A percentile compares a stretch with the other conserved stretches of the same genome.
These are phyloP conservation scores for Bimuria novae-zelandiae DNA, from an alignment of 2,329 filamentous ascomycete genomes.

Conservation along the genomic window DNA sequence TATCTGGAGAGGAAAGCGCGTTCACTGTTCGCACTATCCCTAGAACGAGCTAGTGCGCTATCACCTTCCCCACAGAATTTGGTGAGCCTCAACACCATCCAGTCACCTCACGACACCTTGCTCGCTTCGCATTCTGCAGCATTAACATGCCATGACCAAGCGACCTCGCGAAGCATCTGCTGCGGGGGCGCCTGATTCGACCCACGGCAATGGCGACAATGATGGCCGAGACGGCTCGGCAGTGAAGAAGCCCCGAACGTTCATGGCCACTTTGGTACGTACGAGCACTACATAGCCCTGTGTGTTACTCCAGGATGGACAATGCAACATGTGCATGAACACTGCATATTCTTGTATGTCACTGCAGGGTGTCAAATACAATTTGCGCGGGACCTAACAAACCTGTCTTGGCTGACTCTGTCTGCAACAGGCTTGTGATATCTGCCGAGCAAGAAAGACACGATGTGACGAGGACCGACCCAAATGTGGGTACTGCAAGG, in stretches of 20 bases:
- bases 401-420: slow-evolving; percentile 6
- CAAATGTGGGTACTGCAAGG: slow-evolving; percentile 56
- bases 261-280: slow-evolving; percentile 42
- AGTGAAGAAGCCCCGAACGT: slow-evolving; percentile 41
- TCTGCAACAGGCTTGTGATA: slow-evolving; percentile 55
- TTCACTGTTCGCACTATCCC: neutral
- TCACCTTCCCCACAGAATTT: neutral
- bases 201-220: slow-evolving; percentile 23
- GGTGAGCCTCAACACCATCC: neutral
- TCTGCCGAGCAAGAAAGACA: slow-evolving; percentile 59
- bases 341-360: too few relatives aligned
- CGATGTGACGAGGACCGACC: slow-evolving; percentile 61
- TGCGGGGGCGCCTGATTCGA: too few relatives aligned
- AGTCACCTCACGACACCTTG: slow-evolving; percentile 1
- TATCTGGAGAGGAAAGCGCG: neutral
- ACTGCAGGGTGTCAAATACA: too few relatives aligned
- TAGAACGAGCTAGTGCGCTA: neutral
- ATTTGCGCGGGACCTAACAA: too few relatives aligned
- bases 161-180: slow-evolving; percentile 31
- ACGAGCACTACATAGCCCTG: too few relatives aligned
- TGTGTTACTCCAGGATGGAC: too few relatives aligned
- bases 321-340: too few relatives aligned
- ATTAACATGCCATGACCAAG: slow-evolving; percentile 43
- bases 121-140: neutral
- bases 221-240: slow-evolving; percentile 31